Evolutionary conservation across 2,329 filamentous ascomycete genomes (phyloP).

Genomic region (Aspergillus fructus): DNA sequence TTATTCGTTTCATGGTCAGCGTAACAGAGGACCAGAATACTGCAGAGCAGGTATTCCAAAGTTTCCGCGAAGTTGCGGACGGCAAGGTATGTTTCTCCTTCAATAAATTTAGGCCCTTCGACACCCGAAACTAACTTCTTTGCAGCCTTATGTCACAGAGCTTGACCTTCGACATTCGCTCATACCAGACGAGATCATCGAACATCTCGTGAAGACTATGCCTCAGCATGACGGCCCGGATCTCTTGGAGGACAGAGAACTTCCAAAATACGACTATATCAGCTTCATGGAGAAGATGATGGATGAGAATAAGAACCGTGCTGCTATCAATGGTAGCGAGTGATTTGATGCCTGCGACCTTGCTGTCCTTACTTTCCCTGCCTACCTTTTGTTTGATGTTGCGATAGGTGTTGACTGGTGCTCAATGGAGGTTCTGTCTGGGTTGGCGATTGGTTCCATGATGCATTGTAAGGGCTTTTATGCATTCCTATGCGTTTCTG

Average conservation of each 20-base stretch:
- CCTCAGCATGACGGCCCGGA: constrained; percentile 81
- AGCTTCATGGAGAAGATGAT: constrained; percentile 93
- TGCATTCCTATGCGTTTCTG: constrained; percentile 19
- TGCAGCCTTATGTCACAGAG: constrained; percentile 87
- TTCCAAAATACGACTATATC: constrained; percentile 93
- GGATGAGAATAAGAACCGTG: constrained; percentile 31
- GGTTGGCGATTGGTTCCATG: constrained; percentile 21
- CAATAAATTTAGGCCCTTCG: background rate
- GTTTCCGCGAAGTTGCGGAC: constrained; percentile 94
- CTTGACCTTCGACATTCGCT: constrained; percentile 92
- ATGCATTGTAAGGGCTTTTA: constrained; percentile 30
- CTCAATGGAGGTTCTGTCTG: constrained; percentile 20
- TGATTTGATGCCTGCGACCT: background rate
- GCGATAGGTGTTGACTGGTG: constrained; percentile 26
- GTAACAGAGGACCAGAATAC: constrained; percentile 99
- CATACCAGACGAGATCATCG: constrained; percentile 95
- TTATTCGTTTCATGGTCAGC: constrained; percentile 99
- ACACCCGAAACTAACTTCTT: background rate
- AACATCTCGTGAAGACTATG: constrained; percentile 85
- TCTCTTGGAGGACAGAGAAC: constrained; percentile 76
- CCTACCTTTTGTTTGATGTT: constrained; percentile 18
- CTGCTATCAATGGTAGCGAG: constrained; percentile 21
- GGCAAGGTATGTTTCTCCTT: constrained; percentile 64
- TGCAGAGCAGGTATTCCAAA: constrained; percentile 97
- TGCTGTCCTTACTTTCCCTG: constrained; percentile 8